A percentile compares a stretch with the other conserved stretches of the same genome.
phyloP scores from a whole-genome alignment of 441 rosid species.

The Mallotus repandus region DNA sequence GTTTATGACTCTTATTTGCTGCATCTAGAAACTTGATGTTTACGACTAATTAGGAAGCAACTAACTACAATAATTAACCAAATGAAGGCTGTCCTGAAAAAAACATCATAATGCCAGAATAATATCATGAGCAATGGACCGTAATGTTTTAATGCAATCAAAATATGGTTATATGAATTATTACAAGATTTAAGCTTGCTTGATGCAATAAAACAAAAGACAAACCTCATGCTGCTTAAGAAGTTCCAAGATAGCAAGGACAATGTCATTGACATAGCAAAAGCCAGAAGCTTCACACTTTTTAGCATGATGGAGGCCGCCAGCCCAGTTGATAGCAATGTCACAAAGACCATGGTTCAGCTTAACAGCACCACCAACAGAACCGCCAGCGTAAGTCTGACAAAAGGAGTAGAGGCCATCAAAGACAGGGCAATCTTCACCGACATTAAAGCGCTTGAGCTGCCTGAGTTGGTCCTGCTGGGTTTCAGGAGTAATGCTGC shows the following conservation, averaged over 20 bases:
- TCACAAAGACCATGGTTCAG: too few relatives aligned
- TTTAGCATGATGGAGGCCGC: too few relatives aligned
- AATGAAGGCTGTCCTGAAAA: background rate
- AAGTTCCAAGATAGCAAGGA: constrained; percentile 66
- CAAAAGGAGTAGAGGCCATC: too few relatives aligned
- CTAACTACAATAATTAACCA: too few relatives aligned
- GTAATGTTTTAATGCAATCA: background rate
- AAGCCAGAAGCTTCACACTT: too few relatives aligned
- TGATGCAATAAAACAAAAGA: background rate
- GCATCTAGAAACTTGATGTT: background rate
- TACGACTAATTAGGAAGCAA: background rate
- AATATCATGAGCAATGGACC: background rate
- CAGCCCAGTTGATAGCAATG: too few relatives aligned
- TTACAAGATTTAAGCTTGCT: background rate
- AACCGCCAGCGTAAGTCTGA: too few relatives aligned
- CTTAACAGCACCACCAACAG: too few relatives aligned
- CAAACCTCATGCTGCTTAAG: constrained; percentile 60
- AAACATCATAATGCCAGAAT: background rate
- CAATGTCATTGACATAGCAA: constrained; percentile 29
- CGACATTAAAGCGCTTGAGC: too few relatives aligned
- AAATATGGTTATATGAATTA: background rate
- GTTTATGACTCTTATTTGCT: background rate
- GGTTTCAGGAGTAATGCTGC: too few relatives aligned
- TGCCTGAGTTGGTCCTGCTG: too few relatives aligned
- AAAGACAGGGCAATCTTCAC: too few relatives aligned